phyloP scores from a whole-genome alignment of 441 rosid genomes.

The Brassica balearica region DNA sequence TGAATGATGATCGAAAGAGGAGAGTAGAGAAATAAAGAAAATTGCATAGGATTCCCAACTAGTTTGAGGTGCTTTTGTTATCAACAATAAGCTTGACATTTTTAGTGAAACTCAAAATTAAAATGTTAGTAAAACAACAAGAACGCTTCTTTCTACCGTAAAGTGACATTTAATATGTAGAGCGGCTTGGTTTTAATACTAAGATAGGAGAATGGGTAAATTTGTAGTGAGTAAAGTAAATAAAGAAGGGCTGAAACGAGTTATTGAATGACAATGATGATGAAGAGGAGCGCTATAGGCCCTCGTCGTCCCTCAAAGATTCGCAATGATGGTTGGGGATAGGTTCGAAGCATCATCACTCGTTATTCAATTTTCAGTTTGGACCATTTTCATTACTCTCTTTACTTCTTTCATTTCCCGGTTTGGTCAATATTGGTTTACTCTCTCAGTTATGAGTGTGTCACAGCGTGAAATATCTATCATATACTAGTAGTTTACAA shows the following conservation, averaged over 20 bases:
- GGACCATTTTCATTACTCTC: constrained; percentile 41
- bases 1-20: constrained; percentile 42
- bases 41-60: neutral
- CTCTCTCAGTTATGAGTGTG: constrained; percentile 56
- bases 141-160: neutral
- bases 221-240: constrained; percentile 20
- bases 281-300: constrained; percentile 46
- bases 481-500: constrained; percentile 32
- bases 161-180: constrained; percentile 8
- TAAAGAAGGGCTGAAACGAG: constrained; percentile 31
- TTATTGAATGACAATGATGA: constrained; percentile 53
- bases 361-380: constrained; percentile 35
- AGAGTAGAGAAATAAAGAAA: constrained; percentile 10
- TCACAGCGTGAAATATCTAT: constrained; percentile 51
- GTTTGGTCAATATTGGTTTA: constrained; percentile 63
- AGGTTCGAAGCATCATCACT: constrained; percentile 84
- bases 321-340: constrained; percentile 95
- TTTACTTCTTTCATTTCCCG: constrained; percentile 49
- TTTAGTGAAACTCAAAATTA: neutral
- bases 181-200: constrained; percentile 18
- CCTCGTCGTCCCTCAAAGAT: constrained; percentile 76
- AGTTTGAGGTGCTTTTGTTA: neutral
- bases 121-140: neutral
- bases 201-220: neutral
- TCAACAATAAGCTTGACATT: neutral